A percentile compares a stretch with the other conserved stretches of the same genome.
phyloP scores from a whole-genome alignment of 2,329 filamentous ascomycete genomes.

The Triangularia verruculosa region DNA sequence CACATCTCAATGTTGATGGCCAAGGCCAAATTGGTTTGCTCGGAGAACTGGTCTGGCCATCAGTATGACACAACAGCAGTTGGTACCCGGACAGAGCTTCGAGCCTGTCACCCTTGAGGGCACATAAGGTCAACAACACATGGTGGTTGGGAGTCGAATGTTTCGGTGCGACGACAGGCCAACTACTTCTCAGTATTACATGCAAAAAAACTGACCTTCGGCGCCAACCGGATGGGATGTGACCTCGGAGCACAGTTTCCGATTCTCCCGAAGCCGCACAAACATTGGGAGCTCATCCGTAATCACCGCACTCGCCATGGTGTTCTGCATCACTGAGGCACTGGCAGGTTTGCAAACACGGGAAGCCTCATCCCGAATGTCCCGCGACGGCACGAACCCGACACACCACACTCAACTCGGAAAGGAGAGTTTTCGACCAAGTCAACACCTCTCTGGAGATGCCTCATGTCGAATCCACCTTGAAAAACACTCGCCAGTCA shows the following conservation, averaged over 20 bases:
- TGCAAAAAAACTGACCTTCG: not conserved
- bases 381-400: constrained; percentile 7
- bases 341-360: not conserved
- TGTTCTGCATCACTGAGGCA: not conserved
- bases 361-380: constrained; percentile 1
- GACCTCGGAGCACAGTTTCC: not conserved
- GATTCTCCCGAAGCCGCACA: not conserved
- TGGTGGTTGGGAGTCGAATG: not conserved
- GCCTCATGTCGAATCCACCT: not conserved
- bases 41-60: not conserved
- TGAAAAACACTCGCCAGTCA: not conserved
- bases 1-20: not conserved
- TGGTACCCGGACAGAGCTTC: not conserved
- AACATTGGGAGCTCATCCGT: not conserved
- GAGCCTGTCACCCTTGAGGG: too few species aligned
- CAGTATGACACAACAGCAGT: not conserved
- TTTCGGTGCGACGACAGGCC: not conserved
- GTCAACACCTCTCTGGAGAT: not conserved
- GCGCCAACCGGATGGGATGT: constrained; percentile 7
- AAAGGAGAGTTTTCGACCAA: not conserved
- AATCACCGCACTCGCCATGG: not conserved
- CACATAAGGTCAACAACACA: not conserved
- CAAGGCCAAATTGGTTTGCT: not conserved
- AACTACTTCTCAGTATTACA: not conserved
- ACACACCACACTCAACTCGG: not conserved